Evolutionary conservation across 148 eudicot species (phyloP), one percentile per base, ranked within the genome.

Genomic region (Simmondsia chinensis): DNA sequence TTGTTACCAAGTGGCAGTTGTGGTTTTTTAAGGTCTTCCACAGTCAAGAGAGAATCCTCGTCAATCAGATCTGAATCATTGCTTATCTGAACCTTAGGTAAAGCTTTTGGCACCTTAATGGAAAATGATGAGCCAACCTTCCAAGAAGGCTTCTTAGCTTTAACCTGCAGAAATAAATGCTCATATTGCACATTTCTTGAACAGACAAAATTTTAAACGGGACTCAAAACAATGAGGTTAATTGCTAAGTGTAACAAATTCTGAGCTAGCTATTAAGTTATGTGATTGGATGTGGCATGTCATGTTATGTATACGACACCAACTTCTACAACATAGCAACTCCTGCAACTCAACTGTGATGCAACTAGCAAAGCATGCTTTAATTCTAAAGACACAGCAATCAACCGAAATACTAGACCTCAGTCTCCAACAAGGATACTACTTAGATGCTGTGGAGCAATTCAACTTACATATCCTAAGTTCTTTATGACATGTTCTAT

Each of bases 1-100:
- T 10, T 15, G 71, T 56, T 64, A 87, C 88, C 70, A 51, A 55
- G 41, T 26, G 78, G 79, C 11, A 80, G 51, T 22, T 75, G 65
- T 15, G 97, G 97, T 65, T 85, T 91, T 72, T 72, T 82, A 57
- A 74, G 37, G 63, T 91, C 95, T 53, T 85, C 97, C 68, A 85
- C 97, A 21, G 83, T 79, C 46, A 91, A 48, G 37, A 91, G 84
- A 46, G 88, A 67, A 49, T 91, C 97, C 67, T 91, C 95, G 45
- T 91, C 97, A 64, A 91, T 91, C 54, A 76, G 72, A 69, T 89
- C 97, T 58, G 49, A 56, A 59, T 91, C 86, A 68, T 82, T 84
- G 50, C 69, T 73, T 20, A 91, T 54, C 65, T 74, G 75, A 33
- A 89, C 50, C 64, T 62, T 77, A 0, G 94, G 95, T 39, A 91